Evolutionary conservation across 495 filamentous ascomycete genomes (phyloP), one percentile per base, ranked within the genome.

Genomic region (Aspergillus cavernicola): DNA sequence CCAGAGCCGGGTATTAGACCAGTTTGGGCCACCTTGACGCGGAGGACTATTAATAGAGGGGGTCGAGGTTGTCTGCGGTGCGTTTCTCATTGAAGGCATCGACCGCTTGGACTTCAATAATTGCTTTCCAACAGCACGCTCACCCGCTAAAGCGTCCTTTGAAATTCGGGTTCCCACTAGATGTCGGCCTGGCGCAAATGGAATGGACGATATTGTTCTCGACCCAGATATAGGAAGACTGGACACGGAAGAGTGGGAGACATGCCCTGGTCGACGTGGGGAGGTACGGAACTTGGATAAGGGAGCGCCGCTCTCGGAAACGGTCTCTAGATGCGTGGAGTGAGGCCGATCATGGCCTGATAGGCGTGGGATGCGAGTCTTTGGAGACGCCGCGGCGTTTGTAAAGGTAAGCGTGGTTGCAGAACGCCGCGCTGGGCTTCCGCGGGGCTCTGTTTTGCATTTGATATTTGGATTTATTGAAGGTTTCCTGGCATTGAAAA

Each of bases 391-490:
- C 60, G 64, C 66, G 56, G 71, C 68, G 61, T 90, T 93, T 26
- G 89, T 96, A 70, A 97, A 97, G 16, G 89, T 96, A 50, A 97
- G 71, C 12, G 90, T 91, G 32, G 90, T 89, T 10, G 89, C 84
- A 7, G 90, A 82, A 36, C 78, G 74, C 58, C 89, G 86, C 41
- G 85, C 79, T 45, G 87, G 86, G 59, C 85, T 91, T 38, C 75
- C 72, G 56, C 85, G 80, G 39, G 81, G 77, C 53, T 77, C 66
- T 56, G 81, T 78, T 61, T 92, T 96, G 61, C 91, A 80, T 67
- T 92, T 92, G 54, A 98, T 80, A 60, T 98, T 97, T 41, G 89
- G 90, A 64, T 98, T 95, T n/a, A 96, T 70, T 9, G 87, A 88
- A 13, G 87, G 74, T 64, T 93, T 96, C 49, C 74, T 80, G 10